Percentiles rank a stretch among this genome's conserved stretches.
These are phyloP conservation scores for Apiosordaria backusii DNA, from an alignment of 495 filamentous ascomycete genomes.

Conservation along the genomic window DNA sequence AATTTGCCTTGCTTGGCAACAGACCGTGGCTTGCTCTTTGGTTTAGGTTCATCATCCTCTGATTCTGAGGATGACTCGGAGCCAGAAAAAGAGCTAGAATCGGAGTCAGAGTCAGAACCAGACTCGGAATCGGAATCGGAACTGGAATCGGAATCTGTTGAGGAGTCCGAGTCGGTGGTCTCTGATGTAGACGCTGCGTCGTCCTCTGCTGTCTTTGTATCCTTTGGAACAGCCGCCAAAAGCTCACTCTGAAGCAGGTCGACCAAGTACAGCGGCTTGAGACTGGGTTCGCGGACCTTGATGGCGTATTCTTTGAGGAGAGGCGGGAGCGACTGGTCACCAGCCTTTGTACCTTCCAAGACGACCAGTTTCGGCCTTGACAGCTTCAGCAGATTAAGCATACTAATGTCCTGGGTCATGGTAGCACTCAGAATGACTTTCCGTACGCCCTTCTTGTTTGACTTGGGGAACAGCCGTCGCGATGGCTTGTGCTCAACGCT, in stretches of 20 bases:
- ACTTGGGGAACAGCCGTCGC: conserved; percentile 49
- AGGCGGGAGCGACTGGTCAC: conserved; percentile 59
- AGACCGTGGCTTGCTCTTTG: conserved; percentile 2
- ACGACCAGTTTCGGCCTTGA: conserved; percentile 71
- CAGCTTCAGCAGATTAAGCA: conserved; percentile 70
- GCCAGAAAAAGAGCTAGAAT: conserved; percentile 10
- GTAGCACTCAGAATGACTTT: conserved; percentile 89
- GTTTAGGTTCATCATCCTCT: conserved; percentile 5
- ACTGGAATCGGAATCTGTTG: conserved; percentile 30
- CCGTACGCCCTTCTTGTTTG: conserved; percentile 46
- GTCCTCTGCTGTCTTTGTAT: conserved; percentile 18
- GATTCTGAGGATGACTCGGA: conserved; percentile 18
- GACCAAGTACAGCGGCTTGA: conserved; percentile 82
- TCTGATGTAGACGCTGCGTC: conserved; percentile 16
- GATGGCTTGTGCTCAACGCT: conserved; percentile 32
- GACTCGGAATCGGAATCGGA: conserved; percentile 32
- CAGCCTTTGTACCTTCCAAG: conserved; percentile 52
- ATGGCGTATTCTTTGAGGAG: conserved; percentile 69
- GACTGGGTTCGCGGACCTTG: conserved; percentile 65
- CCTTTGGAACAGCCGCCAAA: conserved; percentile 19
- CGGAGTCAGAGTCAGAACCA: conserved; percentile 29
- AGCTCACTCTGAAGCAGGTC: conserved; percentile 52
- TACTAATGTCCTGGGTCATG: conserved; percentile 84
- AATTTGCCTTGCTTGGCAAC: conserved; percentile 9
- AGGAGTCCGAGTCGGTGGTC: conserved; percentile 26